Evolutionary conservation across 176 grass and related monocot genomes (phyloP).

Genomic region (Oryza glaberrima): DNA sequence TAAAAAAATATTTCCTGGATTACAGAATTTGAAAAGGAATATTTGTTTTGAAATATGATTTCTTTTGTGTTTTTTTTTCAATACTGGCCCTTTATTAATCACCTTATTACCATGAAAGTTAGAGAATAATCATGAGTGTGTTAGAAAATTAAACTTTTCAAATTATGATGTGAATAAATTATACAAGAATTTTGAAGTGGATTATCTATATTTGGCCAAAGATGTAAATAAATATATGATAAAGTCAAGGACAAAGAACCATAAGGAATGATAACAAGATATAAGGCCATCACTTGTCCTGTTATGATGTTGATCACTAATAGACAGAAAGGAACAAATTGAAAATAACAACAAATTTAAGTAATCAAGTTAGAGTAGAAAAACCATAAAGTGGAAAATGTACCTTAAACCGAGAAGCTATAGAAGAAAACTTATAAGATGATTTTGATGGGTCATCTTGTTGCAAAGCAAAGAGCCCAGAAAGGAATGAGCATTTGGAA

Average conservation of each 20-base stretch:
- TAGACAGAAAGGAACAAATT: constrained; percentile 12
- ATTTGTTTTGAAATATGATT: neutral
- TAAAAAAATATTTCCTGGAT: neutral
- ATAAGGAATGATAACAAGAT: constrained; percentile 7
- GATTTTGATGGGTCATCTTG: constrained; percentile 88
- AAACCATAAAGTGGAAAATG: constrained; percentile 32
- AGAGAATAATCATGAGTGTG: neutral
- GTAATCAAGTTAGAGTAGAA: constrained; percentile 21
- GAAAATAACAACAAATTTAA: neutral
- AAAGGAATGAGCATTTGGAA: constrained; percentile 76
- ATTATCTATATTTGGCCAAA: constrained; percentile 1
- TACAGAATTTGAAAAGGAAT: neutral
- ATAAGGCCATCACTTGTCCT: neutral
- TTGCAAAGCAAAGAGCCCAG: constrained; percentile 69
- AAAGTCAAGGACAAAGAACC: neutral
- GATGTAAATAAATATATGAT: constrained; percentile 9
- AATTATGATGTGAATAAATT: neutral
- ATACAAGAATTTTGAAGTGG: neutral
- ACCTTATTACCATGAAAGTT: neutral
- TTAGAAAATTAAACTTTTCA: neutral
- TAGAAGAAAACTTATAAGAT: constrained; percentile 93
- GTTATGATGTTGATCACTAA: neutral
- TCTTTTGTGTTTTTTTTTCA: constrained; percentile 13
- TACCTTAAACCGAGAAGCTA: constrained; percentile 95
- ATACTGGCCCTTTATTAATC: neutral